Percentiles rank a stretch among this genome's conserved stretches.
These are phyloP conservation scores for Stagonosporopsis tanaceti DNA, from an alignment of 2,329 filamentous ascomycete species.

Conservation along the genomic window DNA sequence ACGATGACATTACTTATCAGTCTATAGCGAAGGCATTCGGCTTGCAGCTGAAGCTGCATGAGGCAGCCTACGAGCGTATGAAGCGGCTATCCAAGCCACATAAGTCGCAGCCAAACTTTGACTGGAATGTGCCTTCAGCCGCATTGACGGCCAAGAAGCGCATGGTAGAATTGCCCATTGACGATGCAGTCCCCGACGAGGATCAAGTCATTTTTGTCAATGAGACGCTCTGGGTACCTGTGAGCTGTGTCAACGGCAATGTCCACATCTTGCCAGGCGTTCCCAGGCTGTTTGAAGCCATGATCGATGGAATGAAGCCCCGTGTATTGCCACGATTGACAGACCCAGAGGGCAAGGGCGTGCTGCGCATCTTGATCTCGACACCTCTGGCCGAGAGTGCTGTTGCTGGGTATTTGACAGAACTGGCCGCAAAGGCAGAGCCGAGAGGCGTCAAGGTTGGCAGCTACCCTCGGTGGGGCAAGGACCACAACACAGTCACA, in stretches of 20 bases:
- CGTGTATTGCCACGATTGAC: slow-evolving; percentile 72
- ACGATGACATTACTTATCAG: slow-evolving; percentile 97
- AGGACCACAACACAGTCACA: slow-evolving; percentile 87
- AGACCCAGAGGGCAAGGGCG: slow-evolving; percentile 83
- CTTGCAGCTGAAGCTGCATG: slow-evolving; percentile 78
- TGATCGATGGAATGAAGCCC: slow-evolving; percentile 80
- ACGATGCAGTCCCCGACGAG: slow-evolving; percentile 68
- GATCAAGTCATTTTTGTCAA: slow-evolving; percentile 81
- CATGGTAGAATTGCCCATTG: slow-evolving; percentile 88
- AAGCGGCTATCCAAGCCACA: slow-evolving; percentile 78
- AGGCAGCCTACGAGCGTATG: slow-evolving; percentile 82
- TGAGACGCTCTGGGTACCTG: slow-evolving; percentile 89
- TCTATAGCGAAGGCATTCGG: slow-evolving; percentile 91
- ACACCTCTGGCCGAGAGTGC: slow-evolving; percentile 88
- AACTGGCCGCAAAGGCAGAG: slow-evolving; percentile 76
- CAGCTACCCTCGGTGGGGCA: slow-evolving; percentile 93
- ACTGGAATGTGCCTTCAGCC: slow-evolving; percentile 84
- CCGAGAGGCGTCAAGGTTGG: slow-evolving; percentile 87
- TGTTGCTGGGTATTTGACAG: slow-evolving; percentile 82
- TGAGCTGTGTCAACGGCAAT: slow-evolving; percentile 89
- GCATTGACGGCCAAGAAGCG: slow-evolving; percentile 81
- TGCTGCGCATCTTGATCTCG: slow-evolving; percentile 79
- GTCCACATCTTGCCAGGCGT: slow-evolving; percentile 92
- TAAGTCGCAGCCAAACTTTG: slow-evolving; percentile 76
- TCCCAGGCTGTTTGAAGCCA: slow-evolving; percentile 79